These are phyloP conservation scores for Xylaria telfairii DNA, from an alignment of 495 filamentous ascomycete species.

Conservation along the genomic window DNA sequence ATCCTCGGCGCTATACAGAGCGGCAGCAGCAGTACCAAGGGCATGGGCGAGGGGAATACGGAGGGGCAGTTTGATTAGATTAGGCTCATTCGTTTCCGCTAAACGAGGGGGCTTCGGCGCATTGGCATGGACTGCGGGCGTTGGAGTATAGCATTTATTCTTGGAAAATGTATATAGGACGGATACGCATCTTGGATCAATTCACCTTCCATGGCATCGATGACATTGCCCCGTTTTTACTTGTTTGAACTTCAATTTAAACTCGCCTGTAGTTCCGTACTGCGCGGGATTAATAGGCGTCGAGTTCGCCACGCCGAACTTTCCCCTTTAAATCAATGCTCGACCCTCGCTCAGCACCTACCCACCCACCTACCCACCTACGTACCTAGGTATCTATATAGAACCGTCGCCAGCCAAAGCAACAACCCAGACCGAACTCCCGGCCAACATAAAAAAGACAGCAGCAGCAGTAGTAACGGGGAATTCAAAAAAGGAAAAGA, in stretches of 20 bases:
- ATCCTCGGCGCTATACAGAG: slow-evolving; percentile 92
- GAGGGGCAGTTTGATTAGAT: slow-evolving; percentile 62
- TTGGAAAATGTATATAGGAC: slow-evolving; percentile 3
- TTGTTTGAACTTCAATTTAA: not conserved
- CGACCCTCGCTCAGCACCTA: no score
- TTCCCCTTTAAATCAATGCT: no score
- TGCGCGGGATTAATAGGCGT: not conserved
- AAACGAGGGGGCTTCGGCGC: not conserved
- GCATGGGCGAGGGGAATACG: slow-evolving; percentile 84
- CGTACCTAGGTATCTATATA: not conserved
- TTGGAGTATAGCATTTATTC: slow-evolving; percentile 7
- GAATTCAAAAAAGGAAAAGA: no score
- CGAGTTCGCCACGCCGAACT: no score
- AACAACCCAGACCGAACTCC: slow-evolving; percentile 15
- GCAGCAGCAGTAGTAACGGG: not conserved
- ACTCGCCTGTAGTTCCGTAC: not conserved
- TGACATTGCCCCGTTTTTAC: not conserved
- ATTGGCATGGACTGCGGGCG: not conserved
- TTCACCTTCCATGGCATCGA: slow-evolving; percentile 6
- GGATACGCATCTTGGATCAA: slow-evolving; percentile 4
- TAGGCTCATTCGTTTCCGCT: not conserved
- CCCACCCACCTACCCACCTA: no score
- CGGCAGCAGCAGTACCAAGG: slow-evolving; percentile 80
- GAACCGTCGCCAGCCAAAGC: slow-evolving; percentile 5
- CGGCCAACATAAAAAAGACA: not conserved